phyloP scores from a whole-genome alignment of 208 protist genomes.

The Polymyxa betae region DNA sequence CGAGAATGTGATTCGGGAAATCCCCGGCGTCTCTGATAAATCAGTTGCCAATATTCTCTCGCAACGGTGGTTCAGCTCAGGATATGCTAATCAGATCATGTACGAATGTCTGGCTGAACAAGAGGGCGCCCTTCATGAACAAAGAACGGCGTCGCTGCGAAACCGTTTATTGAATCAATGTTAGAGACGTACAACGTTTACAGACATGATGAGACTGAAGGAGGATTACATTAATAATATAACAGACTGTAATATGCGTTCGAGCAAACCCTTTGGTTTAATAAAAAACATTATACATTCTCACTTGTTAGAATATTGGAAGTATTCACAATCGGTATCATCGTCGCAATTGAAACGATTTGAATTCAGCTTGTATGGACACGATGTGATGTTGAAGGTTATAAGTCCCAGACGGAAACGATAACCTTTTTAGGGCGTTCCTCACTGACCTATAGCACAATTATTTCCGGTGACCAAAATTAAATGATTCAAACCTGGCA shows the following conservation, averaged over 20 bases:
- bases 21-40: not conserved
- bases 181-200: not conserved
- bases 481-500: not conserved
- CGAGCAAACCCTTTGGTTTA: not conserved
- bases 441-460: not conserved
- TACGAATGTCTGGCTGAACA: conserved; percentile 35
- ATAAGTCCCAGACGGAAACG: not conserved
- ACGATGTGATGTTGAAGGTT: not conserved
- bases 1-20: not conserved
- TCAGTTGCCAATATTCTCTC: conserved; percentile 22
- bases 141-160: not conserved
- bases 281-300: not conserved
- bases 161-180: not conserved
- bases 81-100: conserved; percentile 40
- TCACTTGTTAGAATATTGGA: too few species aligned
- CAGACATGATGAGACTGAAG: not conserved
- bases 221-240: not conserved
- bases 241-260: not conserved
- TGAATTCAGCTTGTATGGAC: not conserved
- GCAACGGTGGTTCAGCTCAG: conserved; percentile 7
- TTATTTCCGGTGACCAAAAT: not conserved
- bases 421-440: not conserved
- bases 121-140: conserved; percentile 5
- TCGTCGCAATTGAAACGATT: not conserved
- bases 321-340: not conserved